Evolutionary conservation across 768 basidiomycete species (phyloP).

Genomic region (Calocybe gangraenosa): DNA sequence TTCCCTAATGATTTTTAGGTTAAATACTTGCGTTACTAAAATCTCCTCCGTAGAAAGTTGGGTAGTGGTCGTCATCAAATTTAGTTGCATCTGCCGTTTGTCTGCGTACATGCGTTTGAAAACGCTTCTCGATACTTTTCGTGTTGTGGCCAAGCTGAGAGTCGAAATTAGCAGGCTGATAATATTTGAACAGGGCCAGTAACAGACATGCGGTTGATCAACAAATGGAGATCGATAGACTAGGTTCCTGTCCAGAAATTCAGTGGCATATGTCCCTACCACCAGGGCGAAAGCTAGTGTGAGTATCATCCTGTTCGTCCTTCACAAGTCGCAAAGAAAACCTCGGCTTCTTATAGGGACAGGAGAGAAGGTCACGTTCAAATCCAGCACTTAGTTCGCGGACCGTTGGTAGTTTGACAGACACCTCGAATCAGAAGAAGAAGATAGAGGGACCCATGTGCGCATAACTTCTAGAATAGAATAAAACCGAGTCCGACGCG

Average conservation of each 20-base stretch:
- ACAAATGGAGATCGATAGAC: slow-evolving; percentile 37
- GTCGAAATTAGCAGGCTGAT: slow-evolving; percentile 40
- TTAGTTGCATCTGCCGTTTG: slow-evolving; percentile 6
- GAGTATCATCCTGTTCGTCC: not conserved
- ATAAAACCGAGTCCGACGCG: no score
- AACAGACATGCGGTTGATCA: slow-evolving; percentile 26
- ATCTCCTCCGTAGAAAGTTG: slow-evolving; percentile 8
- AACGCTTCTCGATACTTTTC: slow-evolving; percentile 1
- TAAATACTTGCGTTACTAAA: slow-evolving; percentile 7
- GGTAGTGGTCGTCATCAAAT: slow-evolving; percentile 12
- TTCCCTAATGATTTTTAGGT: not conserved
- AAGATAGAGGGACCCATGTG: no score
- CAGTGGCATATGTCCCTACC: slow-evolving; percentile 11
- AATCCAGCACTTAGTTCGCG: no score
- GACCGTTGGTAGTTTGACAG: no score
- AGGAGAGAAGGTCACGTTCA: no score
- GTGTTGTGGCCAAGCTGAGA: slow-evolving; percentile 20
- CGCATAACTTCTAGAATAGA: no score
- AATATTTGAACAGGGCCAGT: slow-evolving; percentile 38
- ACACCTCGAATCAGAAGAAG: no score
- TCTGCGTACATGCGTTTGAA: slow-evolving; percentile 2
- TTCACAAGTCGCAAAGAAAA: no score
- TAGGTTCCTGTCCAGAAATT: slow-evolving; percentile 34
- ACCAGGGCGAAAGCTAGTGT: slow-evolving; percentile 5
- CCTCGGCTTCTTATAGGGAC: no score